Evolutionary conservation across 768 basidiomycete species (phyloP), one percentile per base, ranked within the genome.

Genomic region (Jaapia argillacea): DNA sequence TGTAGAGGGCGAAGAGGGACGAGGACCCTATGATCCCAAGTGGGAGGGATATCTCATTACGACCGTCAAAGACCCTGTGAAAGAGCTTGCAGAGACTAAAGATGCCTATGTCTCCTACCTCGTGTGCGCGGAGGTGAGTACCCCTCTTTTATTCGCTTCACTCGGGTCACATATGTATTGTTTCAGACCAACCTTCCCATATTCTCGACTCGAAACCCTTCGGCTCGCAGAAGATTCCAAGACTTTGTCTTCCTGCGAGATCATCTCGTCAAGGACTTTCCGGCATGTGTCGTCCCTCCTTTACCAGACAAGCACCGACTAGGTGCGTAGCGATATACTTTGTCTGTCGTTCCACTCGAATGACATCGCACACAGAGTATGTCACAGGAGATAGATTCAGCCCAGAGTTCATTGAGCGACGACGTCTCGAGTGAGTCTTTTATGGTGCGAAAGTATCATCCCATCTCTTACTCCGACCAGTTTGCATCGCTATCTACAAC

Each of bases 371-470:
- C 22, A 26, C 51, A 96, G 96, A 98, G 63, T 99, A 99, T 58
- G 77, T 99, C 44, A 97, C 94, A 22, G 96, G 96, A 10, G 96
- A 98, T 63, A 73, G 96, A 48, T 99, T 99, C 64, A 91, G 91
- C 51, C 81, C 85, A 6, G 96, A 98, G 55, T 99, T 99, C 54
- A 87, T 98, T 75, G 94, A 99, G 60, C 78, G 87, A 33, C 73
- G 96, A 50, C 73, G 93, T 53, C 62, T 79, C 49, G 90, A 94
- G 90, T 93, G 60, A 60, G 85, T 60, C 36, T 18, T 13, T 31
- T 43, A 24, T 27, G 41, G 22, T 46, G 27, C 48, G 45, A 36
- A 44, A 24, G 24, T 6, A 35, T 7, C 36, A 46, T 25, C 40
- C 6, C 40, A 31, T 36, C 3, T 18, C 37, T 48, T 40, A 46